These are phyloP conservation scores for Tetrahymena malaccensis DNA, from an alignment of 73 alveolate genomes.

Conservation along the genomic window DNA sequence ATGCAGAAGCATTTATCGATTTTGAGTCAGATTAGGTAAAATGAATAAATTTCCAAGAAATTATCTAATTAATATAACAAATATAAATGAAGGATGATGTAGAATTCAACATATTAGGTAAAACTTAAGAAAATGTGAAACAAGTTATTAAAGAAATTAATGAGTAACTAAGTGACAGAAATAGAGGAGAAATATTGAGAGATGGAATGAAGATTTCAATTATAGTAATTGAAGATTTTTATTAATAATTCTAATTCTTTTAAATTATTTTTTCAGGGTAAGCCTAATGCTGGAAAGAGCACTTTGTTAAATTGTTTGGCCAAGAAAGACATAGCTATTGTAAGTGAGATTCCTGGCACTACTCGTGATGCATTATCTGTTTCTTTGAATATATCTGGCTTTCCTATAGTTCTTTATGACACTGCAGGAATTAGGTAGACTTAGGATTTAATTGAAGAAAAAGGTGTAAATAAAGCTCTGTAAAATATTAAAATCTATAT, in stretches of 20 bases:
- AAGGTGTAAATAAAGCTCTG: constrained; percentile 20
- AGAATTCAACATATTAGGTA: background rate
- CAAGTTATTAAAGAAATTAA: background rate
- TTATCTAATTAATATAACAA: background rate
- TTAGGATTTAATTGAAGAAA: constrained; percentile 7
- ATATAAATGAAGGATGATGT: background rate
- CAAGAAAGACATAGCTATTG: constrained; percentile 14
- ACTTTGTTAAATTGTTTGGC: constrained; percentile 32
- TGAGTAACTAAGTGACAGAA: constrained; percentile 8
- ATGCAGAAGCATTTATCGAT: constrained; percentile 51
- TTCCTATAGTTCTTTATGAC: constrained; percentile 15
- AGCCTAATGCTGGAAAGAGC: constrained; percentile 48
- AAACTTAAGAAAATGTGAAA: background rate
- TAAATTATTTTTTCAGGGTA: background rate
- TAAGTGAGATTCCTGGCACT: constrained; percentile 45
- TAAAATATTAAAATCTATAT: background rate
- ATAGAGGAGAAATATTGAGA: constrained; percentile 11
- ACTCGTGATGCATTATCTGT: constrained; percentile 30
- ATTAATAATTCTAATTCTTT: background rate
- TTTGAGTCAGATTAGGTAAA: constrained; percentile 46
- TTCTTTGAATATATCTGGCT: constrained; percentile 24
- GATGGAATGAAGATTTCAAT: constrained; percentile 41
- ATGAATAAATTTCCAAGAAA: background rate
- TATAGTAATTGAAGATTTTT: background rate
- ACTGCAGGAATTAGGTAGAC: constrained; percentile 45